Conservation (phyloP, 495 filamentous ascomycete species). For the Parachaetomium inaequale region DNA sequence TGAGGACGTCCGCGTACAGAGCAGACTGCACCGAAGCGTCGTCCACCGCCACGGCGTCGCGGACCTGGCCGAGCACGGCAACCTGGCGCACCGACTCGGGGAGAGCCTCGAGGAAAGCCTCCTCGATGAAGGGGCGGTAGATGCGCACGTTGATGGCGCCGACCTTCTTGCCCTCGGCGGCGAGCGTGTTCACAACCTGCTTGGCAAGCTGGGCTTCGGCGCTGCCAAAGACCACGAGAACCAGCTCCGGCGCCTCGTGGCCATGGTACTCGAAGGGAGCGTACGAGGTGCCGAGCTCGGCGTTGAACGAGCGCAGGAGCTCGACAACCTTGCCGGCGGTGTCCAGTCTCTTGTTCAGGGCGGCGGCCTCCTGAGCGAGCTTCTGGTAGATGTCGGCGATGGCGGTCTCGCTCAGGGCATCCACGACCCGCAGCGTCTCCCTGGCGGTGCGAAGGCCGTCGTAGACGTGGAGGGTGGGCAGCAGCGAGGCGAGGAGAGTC, state of each 20-base stretch:
- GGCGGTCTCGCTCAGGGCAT: constrained; percentile 70
- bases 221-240: constrained; percentile 89
- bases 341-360: constrained; percentile 67
- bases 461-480: constrained; percentile 88
- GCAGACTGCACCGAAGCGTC: constrained; percentile 72
- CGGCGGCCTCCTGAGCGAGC: constrained; percentile 55
- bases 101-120: constrained; percentile 78
- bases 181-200: constrained; percentile 72
- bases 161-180: constrained; percentile 66
- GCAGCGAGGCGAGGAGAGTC: constrained; percentile 70
- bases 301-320: constrained; percentile 78
- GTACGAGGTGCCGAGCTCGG: constrained; percentile 90
- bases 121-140: constrained; percentile 91
- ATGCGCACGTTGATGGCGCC: constrained; percentile 88
- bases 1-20: constrained; percentile 86
- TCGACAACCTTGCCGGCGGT: constrained; percentile 69
- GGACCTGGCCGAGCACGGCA: constrained; percentile 62
- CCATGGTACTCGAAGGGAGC: constrained; percentile 90
- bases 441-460: constrained; percentile 84
- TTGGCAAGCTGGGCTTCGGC: constrained; percentile 80
- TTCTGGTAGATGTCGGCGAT: constrained; percentile 68
- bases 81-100: constrained; percentile 71
- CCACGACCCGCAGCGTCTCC: constrained; percentile 82
- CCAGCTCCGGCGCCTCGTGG: constrained; percentile 68
- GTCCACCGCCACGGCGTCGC: constrained; percentile 49